A percentile compares a stretch with the other conserved stretches of the same genome.
Conservation (phyloP, 805 yeast genomes). For the Candida michaelii region DNA sequence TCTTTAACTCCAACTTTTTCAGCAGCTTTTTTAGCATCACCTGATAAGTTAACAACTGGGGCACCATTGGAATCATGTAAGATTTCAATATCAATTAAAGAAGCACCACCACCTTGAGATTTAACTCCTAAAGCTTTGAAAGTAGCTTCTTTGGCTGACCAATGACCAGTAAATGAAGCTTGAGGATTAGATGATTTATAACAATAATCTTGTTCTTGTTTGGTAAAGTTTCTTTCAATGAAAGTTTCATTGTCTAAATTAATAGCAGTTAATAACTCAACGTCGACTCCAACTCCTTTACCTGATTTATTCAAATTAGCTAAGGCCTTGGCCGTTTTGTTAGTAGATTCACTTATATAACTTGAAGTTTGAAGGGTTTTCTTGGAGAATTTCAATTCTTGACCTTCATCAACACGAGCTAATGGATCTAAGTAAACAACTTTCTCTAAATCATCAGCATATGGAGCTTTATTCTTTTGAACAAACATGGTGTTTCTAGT, state of each 20-base stretch:
- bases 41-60: slow-evolving; percentile 76
- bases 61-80: slow-evolving; percentile 70
- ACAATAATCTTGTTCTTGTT: slow-evolving; percentile 78
- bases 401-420: slow-evolving; percentile 62
- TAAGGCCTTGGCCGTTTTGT: slow-evolving; percentile 65
- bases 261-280: slow-evolving; percentile 79
- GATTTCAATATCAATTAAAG: slow-evolving; percentile 89
- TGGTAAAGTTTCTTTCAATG: slow-evolving; percentile 88
- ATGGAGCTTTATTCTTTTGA: slow-evolving; percentile 93
- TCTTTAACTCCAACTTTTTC: slow-evolving; percentile 61
- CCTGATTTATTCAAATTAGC: slow-evolving; percentile 53
- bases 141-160: slow-evolving; percentile 99
- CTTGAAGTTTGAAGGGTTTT: slow-evolving; percentile 50
- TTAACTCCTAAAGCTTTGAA: slow-evolving; percentile 91
- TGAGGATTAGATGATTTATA: slow-evolving; percentile 68
- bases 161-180: slow-evolving; percentile 93
- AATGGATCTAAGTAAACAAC: slow-evolving; percentile 94
- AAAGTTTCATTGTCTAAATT: slow-evolving; percentile 89
- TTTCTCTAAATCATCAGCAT: slow-evolving; percentile 82
- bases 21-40: slow-evolving; percentile 78
- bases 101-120: slow-evolving; percentile 93
- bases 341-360: slow-evolving; percentile 49
- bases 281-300: slow-evolving; percentile 93
- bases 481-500: slow-evolving; percentile 87
- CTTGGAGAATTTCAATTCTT: slow-evolving; percentile 46